Conservation (phyloP, 1,139 yeast genomes). For the Scheffersomyces quercinus region DNA sequence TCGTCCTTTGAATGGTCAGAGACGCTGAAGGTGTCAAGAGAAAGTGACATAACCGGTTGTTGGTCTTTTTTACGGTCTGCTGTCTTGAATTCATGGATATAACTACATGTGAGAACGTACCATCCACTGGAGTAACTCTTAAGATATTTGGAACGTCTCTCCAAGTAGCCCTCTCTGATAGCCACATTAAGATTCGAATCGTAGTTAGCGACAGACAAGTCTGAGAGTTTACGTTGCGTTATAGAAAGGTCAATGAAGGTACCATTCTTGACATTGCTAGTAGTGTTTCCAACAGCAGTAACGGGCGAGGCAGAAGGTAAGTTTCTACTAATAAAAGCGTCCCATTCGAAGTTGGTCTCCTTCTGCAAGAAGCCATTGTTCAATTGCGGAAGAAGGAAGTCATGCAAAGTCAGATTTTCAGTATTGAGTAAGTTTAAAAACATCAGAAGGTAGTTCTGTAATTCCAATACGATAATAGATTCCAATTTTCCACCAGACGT, state of each 20-base stretch:
- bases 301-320: conserved; percentile 39
- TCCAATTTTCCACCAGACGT: conserved; percentile 87
- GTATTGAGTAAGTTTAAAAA: conserved; percentile 69
- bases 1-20: conserved; percentile 80
- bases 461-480: conserved; percentile 79
- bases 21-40: conserved; percentile 77
- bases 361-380: conserved; percentile 74
- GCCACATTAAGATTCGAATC: conserved; percentile 70
- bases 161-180: conserved; percentile 78
- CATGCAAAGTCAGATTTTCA: conserved; percentile 69
- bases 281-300: conserved; percentile 29
- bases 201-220: conserved; percentile 65
- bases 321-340: conserved; percentile 72
- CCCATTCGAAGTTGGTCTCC: conserved; percentile 88
- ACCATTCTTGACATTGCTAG: conserved; percentile 29
- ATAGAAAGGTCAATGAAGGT: conserved; percentile 76
- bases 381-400: conserved; percentile 64
- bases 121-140: conserved; percentile 88
- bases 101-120: conserved; percentile 88
- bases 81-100: conserved; percentile 86
- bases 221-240: conserved; percentile 66
- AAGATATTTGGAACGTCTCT: conserved; percentile 85
- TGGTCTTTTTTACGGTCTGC: conserved; percentile 81
- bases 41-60: conserved; percentile 83
- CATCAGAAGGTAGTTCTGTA: conserved; percentile 75